A percentile compares a stretch with the other conserved stretches of the same genome.
phyloP scores from a whole-genome alignment of 768 basidiomycete genomes.

The Coprinopsis strossmayeri region DNA sequence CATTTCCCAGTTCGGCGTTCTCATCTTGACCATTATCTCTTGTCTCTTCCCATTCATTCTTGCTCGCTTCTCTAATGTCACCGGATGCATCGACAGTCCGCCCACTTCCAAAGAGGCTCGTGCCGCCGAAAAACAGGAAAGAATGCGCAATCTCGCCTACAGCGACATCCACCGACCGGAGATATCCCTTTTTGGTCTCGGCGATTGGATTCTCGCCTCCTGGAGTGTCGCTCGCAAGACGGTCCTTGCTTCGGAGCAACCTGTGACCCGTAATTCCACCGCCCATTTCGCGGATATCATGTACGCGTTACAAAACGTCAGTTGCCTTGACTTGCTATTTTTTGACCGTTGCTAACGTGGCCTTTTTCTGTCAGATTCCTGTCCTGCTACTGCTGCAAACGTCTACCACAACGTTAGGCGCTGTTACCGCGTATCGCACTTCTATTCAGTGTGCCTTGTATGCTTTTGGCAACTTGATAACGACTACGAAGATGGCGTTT shows the following conservation, averaged over 20 bases:
- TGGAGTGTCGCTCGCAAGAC: constrained; percentile 65
- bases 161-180: constrained; percentile 76
- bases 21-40: constrained; percentile 57
- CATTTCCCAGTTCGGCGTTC: constrained; percentile 47
- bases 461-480: constrained; percentile 55
- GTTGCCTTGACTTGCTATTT: constrained; percentile 21
- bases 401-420: constrained; percentile 70
- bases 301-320: constrained; percentile 63
- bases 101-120: constrained; percentile 53
- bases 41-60: constrained; percentile 54
- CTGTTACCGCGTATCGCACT: constrained; percentile 74
- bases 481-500: constrained; percentile 67
- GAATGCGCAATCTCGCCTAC: constrained; percentile 67
- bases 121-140: constrained; percentile 65
- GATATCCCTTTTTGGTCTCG: constrained; percentile 74
- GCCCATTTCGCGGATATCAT: constrained; percentile 54
- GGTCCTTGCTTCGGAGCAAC: constrained; percentile 50
- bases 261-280: constrained; percentile 32
- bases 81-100: constrained; percentile 20
- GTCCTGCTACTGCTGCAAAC: constrained; percentile 67
- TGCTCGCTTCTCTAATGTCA: constrained; percentile 38
- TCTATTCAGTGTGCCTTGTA: constrained; percentile 69
- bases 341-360: constrained; percentile 12
- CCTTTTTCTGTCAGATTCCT: constrained; percentile 51
- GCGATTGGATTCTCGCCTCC: constrained; percentile 75